These are phyloP conservation scores for Thraustotheca clavata DNA, from an alignment of 352 stramenopile genomes.

Conservation along the genomic window DNA sequence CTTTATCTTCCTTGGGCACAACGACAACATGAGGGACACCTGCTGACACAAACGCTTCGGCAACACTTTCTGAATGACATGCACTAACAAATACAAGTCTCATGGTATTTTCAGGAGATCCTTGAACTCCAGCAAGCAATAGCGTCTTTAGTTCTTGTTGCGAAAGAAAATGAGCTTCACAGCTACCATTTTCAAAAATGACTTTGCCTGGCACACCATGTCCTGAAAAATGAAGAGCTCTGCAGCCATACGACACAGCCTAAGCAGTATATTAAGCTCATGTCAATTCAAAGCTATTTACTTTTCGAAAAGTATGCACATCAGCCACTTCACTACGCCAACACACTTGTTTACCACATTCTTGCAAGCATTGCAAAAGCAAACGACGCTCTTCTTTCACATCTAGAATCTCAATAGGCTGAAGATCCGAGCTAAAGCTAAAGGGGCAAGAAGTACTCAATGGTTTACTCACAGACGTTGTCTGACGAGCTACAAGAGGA, in stretches of 20 bases:
- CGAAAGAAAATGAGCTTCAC: constrained; percentile 75
- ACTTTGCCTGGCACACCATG: constrained; percentile 67
- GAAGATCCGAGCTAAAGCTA: constrained; percentile 33
- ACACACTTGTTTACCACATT: constrained; percentile 48
- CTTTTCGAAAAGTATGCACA: constrained; percentile 72
- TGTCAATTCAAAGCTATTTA: too few relatives aligned
- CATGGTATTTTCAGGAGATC: constrained; percentile 31
- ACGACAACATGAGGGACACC: constrained; percentile 88
- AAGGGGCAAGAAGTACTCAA: constrained; percentile 28
- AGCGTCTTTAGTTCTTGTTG: constrained; percentile 69
- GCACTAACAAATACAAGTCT: constrained; percentile 86
- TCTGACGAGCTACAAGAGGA: constrained; percentile 61
- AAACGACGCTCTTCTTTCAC: constrained; percentile 67
- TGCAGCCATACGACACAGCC: constrained; percentile 54
- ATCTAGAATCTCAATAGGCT: constrained; percentile 81
- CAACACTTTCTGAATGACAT: constrained; percentile 83
- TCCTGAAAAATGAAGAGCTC: constrained; percentile 70
- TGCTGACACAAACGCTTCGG: constrained; percentile 80
- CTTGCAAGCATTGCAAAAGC: constrained; percentile 60
- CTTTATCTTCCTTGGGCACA: constrained; percentile 75
- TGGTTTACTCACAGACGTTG: constrained; percentile 51
- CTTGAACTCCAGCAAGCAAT: constrained; percentile 47
- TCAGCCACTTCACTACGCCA: constrained; percentile 76
- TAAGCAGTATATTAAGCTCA: not conserved
- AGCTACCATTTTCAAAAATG: constrained; percentile 74